phyloP scores from a whole-genome alignment of 768 basidiomycete species.

The Suillus subluteus region DNA sequence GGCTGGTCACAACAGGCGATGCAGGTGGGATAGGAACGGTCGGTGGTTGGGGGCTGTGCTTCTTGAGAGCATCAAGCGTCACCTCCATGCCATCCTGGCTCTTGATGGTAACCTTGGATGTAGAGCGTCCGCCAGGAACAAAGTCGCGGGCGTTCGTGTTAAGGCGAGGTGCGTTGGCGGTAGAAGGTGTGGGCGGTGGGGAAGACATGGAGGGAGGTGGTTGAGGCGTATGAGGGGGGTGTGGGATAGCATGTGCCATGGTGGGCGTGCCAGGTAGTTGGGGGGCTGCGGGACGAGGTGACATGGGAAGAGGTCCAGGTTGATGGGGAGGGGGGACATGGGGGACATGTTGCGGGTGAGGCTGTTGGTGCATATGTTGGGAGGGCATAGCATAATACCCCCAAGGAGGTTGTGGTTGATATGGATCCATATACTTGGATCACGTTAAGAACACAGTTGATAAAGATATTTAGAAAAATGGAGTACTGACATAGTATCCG shows the following conservation, averaged over 20 bases:
- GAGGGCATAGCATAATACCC: slow-evolving; percentile 42
- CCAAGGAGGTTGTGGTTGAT: slow-evolving; percentile 41
- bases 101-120: slow-evolving; percentile 60
- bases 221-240: slow-evolving; percentile 46
- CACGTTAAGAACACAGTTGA: slow-evolving; percentile 11
- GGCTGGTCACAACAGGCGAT: slow-evolving; percentile 30
- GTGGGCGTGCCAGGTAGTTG: slow-evolving; percentile 72
- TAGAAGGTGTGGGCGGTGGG: slow-evolving; percentile 70
- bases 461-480: slow-evolving; percentile 2
- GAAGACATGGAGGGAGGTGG: slow-evolving; percentile 53
- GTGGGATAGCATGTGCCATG: slow-evolving; percentile 57
- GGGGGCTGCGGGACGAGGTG: slow-evolving; percentile 63
- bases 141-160: slow-evolving; percentile 70
- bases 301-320: slow-evolving; percentile 61
- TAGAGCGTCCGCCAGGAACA: slow-evolving; percentile 53
- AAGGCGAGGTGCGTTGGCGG: slow-evolving; percentile 49
- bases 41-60: slow-evolving; percentile 46
- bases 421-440: slow-evolving; percentile 50
- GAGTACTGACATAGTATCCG: slow-evolving; percentile 60
- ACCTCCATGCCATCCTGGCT: slow-evolving; percentile 67
- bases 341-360: slow-evolving; percentile 53
- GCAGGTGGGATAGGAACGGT: slow-evolving; percentile 44
- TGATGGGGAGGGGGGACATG: slow-evolving; percentile 37
- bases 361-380: slow-evolving; percentile 38
- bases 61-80: slow-evolving; percentile 57